Conservation (phyloP, 2,329 filamentous ascomycete species). For the Diplodia scrobiculata region DNA sequence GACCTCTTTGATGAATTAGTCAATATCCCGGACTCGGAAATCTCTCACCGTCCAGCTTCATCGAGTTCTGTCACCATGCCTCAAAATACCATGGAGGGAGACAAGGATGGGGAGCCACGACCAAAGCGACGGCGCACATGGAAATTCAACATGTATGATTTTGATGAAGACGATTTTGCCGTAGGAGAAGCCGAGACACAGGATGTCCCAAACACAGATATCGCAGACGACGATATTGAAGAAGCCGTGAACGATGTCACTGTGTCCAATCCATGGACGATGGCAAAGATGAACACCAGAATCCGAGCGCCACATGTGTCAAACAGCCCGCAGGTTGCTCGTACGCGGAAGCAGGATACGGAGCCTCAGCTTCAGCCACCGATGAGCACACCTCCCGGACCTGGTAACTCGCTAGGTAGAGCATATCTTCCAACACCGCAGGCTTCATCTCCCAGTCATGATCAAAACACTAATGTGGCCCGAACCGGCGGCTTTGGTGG, state of each 20-base stretch:
- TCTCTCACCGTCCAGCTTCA: not conserved
- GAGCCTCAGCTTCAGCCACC: not conserved
- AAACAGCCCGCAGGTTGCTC: not conserved
- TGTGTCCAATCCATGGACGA: conserved; percentile 54
- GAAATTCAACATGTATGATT: conserved; percentile 46
- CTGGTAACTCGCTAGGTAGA: not conserved
- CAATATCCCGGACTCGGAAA: not conserved
- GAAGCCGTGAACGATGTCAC: conserved; percentile 34
- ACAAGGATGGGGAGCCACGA: not conserved
- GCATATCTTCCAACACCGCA: not conserved
- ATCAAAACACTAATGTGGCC: not conserved
- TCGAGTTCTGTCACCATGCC: not conserved
- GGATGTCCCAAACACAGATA: conserved; percentile 28
- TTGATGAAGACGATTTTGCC: conserved; percentile 44
- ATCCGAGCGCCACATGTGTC: not conserved
- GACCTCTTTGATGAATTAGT: conserved; percentile 1
- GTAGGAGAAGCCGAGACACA: not conserved
- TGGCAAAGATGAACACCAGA: conserved; percentile 51
- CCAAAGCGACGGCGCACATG: conserved; percentile 33
- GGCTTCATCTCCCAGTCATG: not conserved
- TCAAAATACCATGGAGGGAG: not conserved
- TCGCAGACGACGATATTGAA: conserved; percentile 36
- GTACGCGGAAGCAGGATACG: conserved; percentile 34
- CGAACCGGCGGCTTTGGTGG: conserved; percentile 9
- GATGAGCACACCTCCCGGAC: conserved; percentile 30